A percentile compares a stretch with the other conserved stretches of the same genome.
Conservation (phyloP, 2,329 filamentous ascomycete genomes). For the Fusarium staphyleae region DNA sequence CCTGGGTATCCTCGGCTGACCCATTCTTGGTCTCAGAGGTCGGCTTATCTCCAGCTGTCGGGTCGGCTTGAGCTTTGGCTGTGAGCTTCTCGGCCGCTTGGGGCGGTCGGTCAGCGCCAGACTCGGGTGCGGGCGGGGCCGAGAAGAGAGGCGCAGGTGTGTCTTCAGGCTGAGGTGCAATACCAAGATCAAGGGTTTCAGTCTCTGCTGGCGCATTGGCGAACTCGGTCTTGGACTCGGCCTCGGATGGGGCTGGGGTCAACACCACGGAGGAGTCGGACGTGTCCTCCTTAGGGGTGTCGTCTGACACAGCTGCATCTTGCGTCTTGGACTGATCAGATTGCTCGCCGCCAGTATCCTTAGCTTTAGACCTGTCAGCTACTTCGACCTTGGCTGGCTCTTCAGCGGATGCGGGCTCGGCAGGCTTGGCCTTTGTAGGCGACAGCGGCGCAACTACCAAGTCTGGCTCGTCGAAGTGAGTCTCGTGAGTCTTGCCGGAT, state of each 20-base stretch:
- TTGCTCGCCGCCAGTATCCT: slow-evolving; percentile 10
- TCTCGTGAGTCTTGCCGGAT: slow-evolving; percentile 61
- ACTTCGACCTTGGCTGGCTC: slow-evolving; percentile 23
- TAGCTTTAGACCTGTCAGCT: slow-evolving; percentile 18
- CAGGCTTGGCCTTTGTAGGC: slow-evolving; percentile 51
- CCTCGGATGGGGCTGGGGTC: slow-evolving; percentile 36
- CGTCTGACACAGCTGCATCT: background rate
- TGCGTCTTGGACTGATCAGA: slow-evolving; percentile 8
- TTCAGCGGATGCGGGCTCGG: slow-evolving; percentile 31
- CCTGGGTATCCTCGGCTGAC: slow-evolving; percentile 8
- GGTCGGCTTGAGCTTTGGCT: slow-evolving; percentile 11
- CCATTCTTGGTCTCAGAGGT: slow-evolving; percentile 11
- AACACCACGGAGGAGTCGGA: slow-evolving; percentile 34
- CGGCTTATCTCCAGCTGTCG: slow-evolving; percentile 1
- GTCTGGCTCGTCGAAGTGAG: slow-evolving; percentile 62
- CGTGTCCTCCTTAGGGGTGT: slow-evolving; percentile 16
- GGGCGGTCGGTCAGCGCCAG: slow-evolving; percentile 38
- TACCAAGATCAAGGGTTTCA: slow-evolving; percentile 30
- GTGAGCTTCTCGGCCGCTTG: slow-evolving; percentile 28
- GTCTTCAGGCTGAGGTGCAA: slow-evolving; percentile 69
- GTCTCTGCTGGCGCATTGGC: slow-evolving; percentile 18
- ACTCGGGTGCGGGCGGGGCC: slow-evolving; percentile 41
- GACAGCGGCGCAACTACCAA: slow-evolving; percentile 66
- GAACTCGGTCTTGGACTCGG: slow-evolving; percentile 29
- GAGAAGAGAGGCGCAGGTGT: slow-evolving; percentile 69